Base-by-base conservation (phyloP, 441 rosid genomes). In the Bruguiera hainesii region DNA sequence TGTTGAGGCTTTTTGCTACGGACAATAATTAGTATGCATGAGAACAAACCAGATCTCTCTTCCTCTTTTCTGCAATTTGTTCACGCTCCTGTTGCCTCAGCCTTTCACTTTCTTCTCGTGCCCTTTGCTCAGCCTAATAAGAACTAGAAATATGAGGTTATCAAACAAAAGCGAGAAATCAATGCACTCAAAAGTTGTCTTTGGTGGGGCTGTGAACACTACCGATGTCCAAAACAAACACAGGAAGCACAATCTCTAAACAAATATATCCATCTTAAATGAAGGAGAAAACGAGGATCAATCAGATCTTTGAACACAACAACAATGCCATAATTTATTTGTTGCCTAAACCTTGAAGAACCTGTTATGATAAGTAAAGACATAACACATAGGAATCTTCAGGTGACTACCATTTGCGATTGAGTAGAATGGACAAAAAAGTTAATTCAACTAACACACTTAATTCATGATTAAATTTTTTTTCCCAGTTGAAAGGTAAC, bases 81-180 rank as follows among this genome's bases (percentile, higher is more conserved):
- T 91, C 96, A 61, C 92, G 94, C 83, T 91, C 97, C 69, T 91
- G 89, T 70, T 81, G 89, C 82, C 97, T 86, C 83, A 89, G 84
- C 82, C 78, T 89, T 76, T 91, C 97, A 75, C 89, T 87, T 80
- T 89, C 97, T 83, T 89, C 96, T 53, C 88, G 92, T 42, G 96
- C 89, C 75, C 86, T 82, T 79, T 89, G 84, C 78, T 91, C 94
- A 29, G 96, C 94, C 99, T 89, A 71, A 62, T 19, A 61, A 10
- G 61, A 62, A 37, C 26, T 19, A 16, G 33, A 61, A 60, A 23
- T 19, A 78, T 73, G 10, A 65, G 28, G 33, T 61, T 4, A 62
- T 8, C 25, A 28, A 8, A 4, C 20, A 25, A 58, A 23, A 16
- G 6, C 15, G 7, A 31, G 58, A 42, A 16, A 19, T 21, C 7